Percentiles rank a stretch among this genome's conserved stretches.
phyloP scores from a whole-genome alignment of 768 basidiomycete genomes.

The Favolaschia claudopus region DNA sequence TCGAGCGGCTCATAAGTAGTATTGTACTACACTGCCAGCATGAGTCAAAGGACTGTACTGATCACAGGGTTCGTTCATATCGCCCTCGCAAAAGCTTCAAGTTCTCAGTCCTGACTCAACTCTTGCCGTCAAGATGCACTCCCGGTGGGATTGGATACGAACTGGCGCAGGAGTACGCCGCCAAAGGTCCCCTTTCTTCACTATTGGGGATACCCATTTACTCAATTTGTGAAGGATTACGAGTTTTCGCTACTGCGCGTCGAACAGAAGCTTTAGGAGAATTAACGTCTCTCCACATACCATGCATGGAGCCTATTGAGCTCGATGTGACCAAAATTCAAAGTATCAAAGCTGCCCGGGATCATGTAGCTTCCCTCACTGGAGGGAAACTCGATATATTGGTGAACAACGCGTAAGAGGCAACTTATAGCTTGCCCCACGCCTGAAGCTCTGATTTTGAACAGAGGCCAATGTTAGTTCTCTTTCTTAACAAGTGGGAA shows the following conservation, averaged over 20 bases:
- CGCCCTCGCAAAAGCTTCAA: neutral
- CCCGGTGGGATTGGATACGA: constrained; percentile 31
- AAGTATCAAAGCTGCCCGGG: constrained; percentile 20
- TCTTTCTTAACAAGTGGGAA: neutral
- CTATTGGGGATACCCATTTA: neutral
- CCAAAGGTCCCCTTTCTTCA: constrained; percentile 6
- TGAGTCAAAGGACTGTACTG: constrained; percentile 4
- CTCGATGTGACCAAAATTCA: constrained; percentile 35
- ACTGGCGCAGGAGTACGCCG: constrained; percentile 29
- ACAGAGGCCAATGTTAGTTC: constrained; percentile 13
- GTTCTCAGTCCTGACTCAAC: neutral
- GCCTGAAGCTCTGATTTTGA: neutral
- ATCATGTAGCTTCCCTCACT: constrained; percentile 25
- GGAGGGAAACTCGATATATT: constrained; percentile 38
- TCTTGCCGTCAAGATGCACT: constrained; percentile 21
- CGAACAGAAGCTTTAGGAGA: constrained; percentile 25
- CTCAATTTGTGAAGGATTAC: constrained; percentile 25
- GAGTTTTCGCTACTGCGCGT: constrained; percentile 40
- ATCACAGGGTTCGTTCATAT: constrained; percentile 9
- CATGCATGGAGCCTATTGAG: constrained; percentile 31
- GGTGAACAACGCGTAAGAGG: constrained; percentile 27
- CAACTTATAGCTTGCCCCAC: neutral
- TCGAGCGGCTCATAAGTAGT: no score
- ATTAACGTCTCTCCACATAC: constrained; percentile 24
- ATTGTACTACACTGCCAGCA: no score